phyloP scores from a whole-genome alignment of 345 rosid genomes.

The Gynandropsis gynandra region DNA sequence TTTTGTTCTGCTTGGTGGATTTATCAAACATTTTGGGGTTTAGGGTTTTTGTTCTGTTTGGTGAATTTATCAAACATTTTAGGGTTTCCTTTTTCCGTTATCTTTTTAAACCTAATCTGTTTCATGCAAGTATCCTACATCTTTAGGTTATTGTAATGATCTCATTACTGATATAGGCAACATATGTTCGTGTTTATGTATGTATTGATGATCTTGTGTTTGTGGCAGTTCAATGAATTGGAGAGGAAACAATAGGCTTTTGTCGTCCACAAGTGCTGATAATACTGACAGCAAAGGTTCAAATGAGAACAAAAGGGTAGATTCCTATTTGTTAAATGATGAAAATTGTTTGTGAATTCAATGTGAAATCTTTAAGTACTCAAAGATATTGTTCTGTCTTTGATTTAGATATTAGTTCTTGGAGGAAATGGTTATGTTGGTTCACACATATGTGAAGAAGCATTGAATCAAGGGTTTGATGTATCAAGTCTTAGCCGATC shows the following conservation, averaged over 20 bases:
- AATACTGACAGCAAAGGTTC: constrained; percentile 16
- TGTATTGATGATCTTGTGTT: neutral
- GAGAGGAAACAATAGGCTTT: constrained; percentile 24
- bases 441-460: constrained; percentile 32
- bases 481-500: constrained; percentile 42
- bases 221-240: constrained; percentile 19
- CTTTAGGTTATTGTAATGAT: no score
- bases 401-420: constrained; percentile 27
- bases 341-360: neutral
- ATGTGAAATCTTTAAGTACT: neutral
- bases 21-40: no score
- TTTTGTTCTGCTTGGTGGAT: no score
- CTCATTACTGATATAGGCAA: no score
- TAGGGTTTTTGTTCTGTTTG: no score
- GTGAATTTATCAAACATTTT: no score
- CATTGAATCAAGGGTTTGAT: constrained; percentile 28
- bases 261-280: neutral
- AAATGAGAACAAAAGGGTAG: constrained; percentile 22
- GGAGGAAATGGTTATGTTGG: constrained; percentile 38
- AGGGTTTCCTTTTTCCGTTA: no score
- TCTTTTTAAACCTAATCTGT: no score
- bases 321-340: neutral
- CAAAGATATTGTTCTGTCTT: constrained; percentile 11
- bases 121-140: no score
- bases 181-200: constrained; percentile 12